Evolutionary conservation across 2,329 filamentous ascomycete genomes (phyloP), one percentile per base, ranked within the genome.

Genomic region (Colletotrichum echinochloae): DNA sequence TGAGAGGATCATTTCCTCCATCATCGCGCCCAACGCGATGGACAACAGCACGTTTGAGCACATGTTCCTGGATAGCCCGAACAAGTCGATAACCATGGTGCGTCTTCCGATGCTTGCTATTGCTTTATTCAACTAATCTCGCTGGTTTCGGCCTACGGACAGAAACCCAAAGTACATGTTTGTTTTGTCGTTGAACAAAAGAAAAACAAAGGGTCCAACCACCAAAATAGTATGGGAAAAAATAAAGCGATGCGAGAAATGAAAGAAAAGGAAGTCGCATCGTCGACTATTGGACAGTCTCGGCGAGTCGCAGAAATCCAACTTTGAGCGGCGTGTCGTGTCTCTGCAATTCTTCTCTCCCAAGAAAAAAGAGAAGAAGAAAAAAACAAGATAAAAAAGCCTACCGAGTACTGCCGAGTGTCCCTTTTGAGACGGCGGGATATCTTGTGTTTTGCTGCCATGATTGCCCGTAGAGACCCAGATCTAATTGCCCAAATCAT

Each of bases 401-500:
- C 64, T 39, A 46, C 67, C 37, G 20, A 59, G 11, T 52, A 48
- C 52, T 59, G 52, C 64, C 46, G 37, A 44, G 23, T 35, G 37
- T 30, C 51, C 39, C 37, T 55, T 41, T 26, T 39, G 37, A 16
- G 63, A 54, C 57, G 66, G 57, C 52, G 44, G 57, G 64, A 68
- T 71, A 71, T 71, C 57, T 68, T 67, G 56, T 59, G 57, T 62
- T 70, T 71, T 71, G 56, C 41, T 70, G 56, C 66, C 66, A 70
- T 61, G 61, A 65, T 48, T 49, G 66, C 60, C 70, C 66, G 59
- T 46, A 61, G 39, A 49, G 56, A 33, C 49, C 66, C 66, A 62
- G 51, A 54, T 71, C 70, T 70, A 70, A 70, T 62, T 60, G 59
- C 68, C 68, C 64, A 68, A 63, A 61, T 70, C 66, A 70, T 63